phyloP scores from a whole-genome alignment of 495 filamentous ascomycete genomes.

The Neurospora africana region DNA sequence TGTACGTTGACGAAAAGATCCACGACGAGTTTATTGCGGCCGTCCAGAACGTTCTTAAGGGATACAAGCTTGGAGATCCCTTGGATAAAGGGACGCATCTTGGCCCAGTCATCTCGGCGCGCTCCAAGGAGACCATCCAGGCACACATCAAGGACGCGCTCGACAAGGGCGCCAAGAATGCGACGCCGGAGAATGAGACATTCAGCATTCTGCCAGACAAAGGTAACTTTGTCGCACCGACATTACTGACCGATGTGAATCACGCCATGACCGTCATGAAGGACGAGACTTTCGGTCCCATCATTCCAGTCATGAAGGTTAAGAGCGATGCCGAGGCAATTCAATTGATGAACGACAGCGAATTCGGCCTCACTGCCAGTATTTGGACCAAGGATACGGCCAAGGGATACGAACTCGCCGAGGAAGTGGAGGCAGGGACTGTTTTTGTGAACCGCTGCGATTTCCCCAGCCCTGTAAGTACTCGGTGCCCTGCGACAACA shows the following conservation, averaged over 20 bases:
- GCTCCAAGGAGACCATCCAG: slow-evolving; percentile 63
- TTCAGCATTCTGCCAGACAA: slow-evolving; percentile 57
- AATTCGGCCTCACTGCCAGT: slow-evolving; percentile 91
- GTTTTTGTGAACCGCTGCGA: slow-evolving; percentile 95
- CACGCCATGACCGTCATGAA: slow-evolving; percentile 87
- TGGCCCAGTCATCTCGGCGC: slow-evolving; percentile 78
- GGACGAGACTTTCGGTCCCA: slow-evolving; percentile 92
- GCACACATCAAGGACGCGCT: slow-evolving; percentile 77
- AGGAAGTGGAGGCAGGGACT: slow-evolving; percentile 83
- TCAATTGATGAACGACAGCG: slow-evolving; percentile 83
- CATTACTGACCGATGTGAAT: slow-evolving; percentile 68
- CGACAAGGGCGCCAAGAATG: slow-evolving; percentile 68
- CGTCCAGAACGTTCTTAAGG: slow-evolving; percentile 68
- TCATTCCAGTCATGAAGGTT: slow-evolving; percentile 92
- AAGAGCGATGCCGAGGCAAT: slow-evolving; percentile 74
- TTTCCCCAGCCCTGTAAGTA: slow-evolving; percentile 79
- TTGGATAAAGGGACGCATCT: slow-evolving; percentile 66
- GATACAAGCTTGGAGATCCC: slow-evolving; percentile 84
- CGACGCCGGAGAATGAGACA: slow-evolving; percentile 70
- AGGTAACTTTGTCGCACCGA: slow-evolving; percentile 81
- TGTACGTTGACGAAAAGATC: slow-evolving; percentile 81
- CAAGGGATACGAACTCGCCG: slow-evolving; percentile 65
- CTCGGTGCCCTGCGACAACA: neutral
- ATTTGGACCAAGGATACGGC: slow-evolving; percentile 91
- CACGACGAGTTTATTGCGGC: slow-evolving; percentile 72